Conservation (phyloP, 2,329 filamentous ascomycete genomes). For the Dryadomyces quercivorus region DNA sequence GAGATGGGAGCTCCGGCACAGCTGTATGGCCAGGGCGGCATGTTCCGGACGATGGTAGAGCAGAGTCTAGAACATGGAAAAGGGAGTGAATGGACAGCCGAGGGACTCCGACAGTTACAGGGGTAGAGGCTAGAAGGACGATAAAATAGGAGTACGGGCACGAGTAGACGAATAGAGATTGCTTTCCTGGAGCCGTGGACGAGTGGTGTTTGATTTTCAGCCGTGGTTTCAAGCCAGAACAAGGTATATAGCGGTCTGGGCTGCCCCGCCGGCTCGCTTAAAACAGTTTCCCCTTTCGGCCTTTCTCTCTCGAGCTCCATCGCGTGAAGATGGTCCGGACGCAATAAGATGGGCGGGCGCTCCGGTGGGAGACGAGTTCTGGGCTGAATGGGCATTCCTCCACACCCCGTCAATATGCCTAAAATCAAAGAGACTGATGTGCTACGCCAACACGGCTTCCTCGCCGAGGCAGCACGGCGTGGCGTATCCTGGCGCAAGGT, state of each 20-base stretch:
- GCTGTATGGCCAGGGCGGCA: conserved; percentile 28
- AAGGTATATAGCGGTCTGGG: too few species aligned
- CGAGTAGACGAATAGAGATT: too few species aligned
- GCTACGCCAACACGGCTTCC: too few species aligned
- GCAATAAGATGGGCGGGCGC: background rate
- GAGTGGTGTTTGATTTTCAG: background rate
- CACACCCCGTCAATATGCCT: background rate
- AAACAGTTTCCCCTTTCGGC: background rate
- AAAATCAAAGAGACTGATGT: background rate
- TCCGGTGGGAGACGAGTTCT: too few species aligned
- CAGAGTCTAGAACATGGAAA: conserved; percentile 24
- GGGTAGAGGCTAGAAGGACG: background rate
- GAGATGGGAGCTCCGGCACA: conserved; percentile 38
- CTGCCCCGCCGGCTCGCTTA: too few species aligned
- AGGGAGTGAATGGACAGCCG: conserved; percentile 2
- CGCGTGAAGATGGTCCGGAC: background rate
- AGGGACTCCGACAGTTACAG: background rate
- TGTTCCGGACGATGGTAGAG: conserved; percentile 42
- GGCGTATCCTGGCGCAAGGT: background rate
- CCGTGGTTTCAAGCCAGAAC: too few species aligned
- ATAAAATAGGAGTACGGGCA: background rate
- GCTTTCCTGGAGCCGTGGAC: too few species aligned
- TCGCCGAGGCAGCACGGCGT: too few species aligned
- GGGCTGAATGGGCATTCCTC: too few species aligned
- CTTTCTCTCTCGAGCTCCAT: background rate